A percentile compares a stretch with the other conserved stretches of the same genome.
These are phyloP conservation scores for Yarrowia galli DNA, from an alignment of 1,139 yeast genomes.

Conservation along the genomic window DNA sequence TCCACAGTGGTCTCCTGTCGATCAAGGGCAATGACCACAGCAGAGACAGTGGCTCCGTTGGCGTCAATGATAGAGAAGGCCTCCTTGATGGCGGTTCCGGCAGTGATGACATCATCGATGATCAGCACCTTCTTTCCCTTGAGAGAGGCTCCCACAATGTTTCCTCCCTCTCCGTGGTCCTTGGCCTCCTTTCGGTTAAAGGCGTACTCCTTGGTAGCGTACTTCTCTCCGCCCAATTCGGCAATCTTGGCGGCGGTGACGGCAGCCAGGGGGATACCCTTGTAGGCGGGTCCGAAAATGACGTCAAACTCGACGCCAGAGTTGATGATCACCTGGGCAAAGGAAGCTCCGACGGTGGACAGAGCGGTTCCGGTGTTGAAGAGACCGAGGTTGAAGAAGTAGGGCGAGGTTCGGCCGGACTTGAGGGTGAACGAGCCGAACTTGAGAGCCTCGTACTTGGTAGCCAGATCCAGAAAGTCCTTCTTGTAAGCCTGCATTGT, in stretches of 20 bases:
- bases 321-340: slow-evolving; percentile 84
- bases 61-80: slow-evolving; percentile 79
- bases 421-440: slow-evolving; percentile 90
- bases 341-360: slow-evolving; percentile 81
- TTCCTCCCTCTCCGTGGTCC: slow-evolving; percentile 98
- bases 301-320: slow-evolving; percentile 86
- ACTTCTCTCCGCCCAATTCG: slow-evolving; percentile 74
- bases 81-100: slow-evolving; percentile 97
- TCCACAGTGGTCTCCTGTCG: slow-evolving; percentile 88
- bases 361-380: slow-evolving; percentile 82
- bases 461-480: slow-evolving; percentile 78
- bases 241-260: slow-evolving; percentile 90
- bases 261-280: slow-evolving; percentile 96
- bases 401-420: slow-evolving; percentile 94
- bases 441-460: slow-evolving; percentile 79
- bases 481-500: slow-evolving; percentile 61
- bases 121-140: slow-evolving; percentile 76
- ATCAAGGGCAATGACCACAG: slow-evolving; percentile 89
- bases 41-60: slow-evolving; percentile 78
- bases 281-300: slow-evolving; percentile 96
- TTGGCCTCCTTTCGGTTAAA: slow-evolving; percentile 74
- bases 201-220: slow-evolving; percentile 58
- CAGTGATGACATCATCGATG: slow-evolving; percentile 97
- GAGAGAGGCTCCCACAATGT: slow-evolving; percentile 83
- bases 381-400: slow-evolving; percentile 92